Evolutionary conservation across 768 basidiomycete species (phyloP), one percentile per base, ranked within the genome.

Genomic region (Gautieria morchelliformis): DNA sequence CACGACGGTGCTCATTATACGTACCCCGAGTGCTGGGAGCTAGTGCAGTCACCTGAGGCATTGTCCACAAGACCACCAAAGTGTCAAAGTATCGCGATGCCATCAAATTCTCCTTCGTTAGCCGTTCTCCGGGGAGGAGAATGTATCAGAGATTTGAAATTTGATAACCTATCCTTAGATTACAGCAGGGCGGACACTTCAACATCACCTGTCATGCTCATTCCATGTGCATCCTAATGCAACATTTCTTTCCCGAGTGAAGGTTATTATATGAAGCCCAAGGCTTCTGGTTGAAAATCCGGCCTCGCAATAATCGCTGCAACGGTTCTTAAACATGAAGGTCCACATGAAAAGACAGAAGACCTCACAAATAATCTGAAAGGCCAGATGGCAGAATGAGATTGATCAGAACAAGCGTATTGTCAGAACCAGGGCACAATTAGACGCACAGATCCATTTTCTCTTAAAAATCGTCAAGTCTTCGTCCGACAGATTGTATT

Each of bases 291-390:
- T 81, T 9, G 81, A 75, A 65, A 87, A 87, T 2, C 85, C 85
- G 20, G 81, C 78, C 71, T 87, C 84, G 63, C 83, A 85, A 63
- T 87, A 87, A 63, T 78, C 78, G 67, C 82, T 84, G 61, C 27
- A 27, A 27, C 27, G 27, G 5, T 27, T 27, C 3, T 2, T 65
- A 65, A 60, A 63, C 50, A 53, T 42, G 17, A 44, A 40, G 6
- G 9, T 53, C 2, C 17, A 46, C 24, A 53, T n/a, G n/a, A 35
- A 47, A 19, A 53, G 44, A 17, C 20, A n/a, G n/a, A 35, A 35
- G 11, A 24, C 68, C 75, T 64, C 57, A 79, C 78, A 75, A 77
- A 62, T 79, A 77, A 65, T 78, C 78, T 74, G 61, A 10, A 49
- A 22, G 20, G 24, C 5, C 5, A 20, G 5, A 49, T 5, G 17